Evolutionary conservation across 495 filamentous ascomycete species (phyloP).

Genomic region (Talaromyces ruber): DNA sequence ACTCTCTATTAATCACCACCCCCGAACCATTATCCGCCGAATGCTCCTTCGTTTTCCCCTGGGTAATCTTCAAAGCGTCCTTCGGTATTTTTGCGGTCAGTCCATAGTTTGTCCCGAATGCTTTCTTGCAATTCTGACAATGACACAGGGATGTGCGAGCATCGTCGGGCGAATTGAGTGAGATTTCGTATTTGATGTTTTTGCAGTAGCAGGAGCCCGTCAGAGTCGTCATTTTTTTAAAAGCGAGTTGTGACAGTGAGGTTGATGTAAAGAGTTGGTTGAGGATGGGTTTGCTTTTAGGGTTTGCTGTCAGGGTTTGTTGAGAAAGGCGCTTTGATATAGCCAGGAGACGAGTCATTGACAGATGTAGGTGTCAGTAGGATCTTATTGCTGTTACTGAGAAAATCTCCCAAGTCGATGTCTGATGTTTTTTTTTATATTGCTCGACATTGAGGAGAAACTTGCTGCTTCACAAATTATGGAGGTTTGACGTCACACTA

Average conservation of each 20-base stretch:
- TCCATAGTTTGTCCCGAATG: constrained; percentile 56
- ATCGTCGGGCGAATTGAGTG: constrained; percentile 38
- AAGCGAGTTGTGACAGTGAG: background rate
- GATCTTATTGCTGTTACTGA: background rate
- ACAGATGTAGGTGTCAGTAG: background rate
- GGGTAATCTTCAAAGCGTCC: constrained; percentile 30
- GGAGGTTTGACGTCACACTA: background rate
- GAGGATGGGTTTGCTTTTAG: background rate
- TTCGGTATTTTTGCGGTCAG: constrained; percentile 54
- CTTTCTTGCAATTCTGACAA: constrained; percentile 56
- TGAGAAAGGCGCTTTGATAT: background rate
- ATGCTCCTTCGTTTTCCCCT: constrained; percentile 38
- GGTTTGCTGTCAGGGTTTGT: background rate
- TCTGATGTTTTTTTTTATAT: too few relatives aligned
- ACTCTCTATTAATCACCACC: constrained; percentile 47
- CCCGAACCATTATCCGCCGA: constrained; percentile 51
- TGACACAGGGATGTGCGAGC: constrained; percentile 59
- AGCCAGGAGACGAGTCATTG: background rate
- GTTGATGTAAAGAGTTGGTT: background rate
- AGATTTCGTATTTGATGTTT: constrained; percentile 36
- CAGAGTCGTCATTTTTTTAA: constrained; percentile 12
- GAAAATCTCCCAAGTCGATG: background rate
- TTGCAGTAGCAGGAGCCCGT: constrained; percentile 44
- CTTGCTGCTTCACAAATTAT: background rate
- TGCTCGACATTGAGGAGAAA: background rate